Evolutionary conservation across 306 rosid genomes (phyloP), one percentile per base, ranked within the genome.

Genomic region (Hippophae rhamnoides): DNA sequence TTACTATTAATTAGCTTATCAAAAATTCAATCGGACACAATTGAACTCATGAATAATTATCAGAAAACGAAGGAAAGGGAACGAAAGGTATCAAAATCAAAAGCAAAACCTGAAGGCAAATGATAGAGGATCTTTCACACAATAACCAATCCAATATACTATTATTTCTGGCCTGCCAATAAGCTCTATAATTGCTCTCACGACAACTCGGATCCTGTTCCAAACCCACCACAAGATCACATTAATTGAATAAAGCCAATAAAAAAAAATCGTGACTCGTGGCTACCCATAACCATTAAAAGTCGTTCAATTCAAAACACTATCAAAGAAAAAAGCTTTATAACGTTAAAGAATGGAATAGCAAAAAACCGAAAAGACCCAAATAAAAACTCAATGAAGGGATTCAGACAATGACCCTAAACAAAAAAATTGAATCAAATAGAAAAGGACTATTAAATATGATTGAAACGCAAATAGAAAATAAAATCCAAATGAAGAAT

Each of bases 61-160:
- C 23, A 18, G 23, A 18, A 18, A 50, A 41, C 13, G 7, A 56
- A 7, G 13, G 31, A 23, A 47, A 58, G 41, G n/a, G 44, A 48
- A 13, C 7, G 12, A 47, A 57, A 31, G 38, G 38, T 31, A 31
- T 31, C 38, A 31, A 31, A 31, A 31, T 31, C 38, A 31, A 31
- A 31, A 31, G 5, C 55, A 63, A 66, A 47, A 90, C 98, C 98
- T 92, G 99, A 73, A 92, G 96, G 79, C 99, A 92, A 54, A 92
- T 92, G 66, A 92, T 85, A 62, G 99, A 85, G 45, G 99, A 88
- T 69, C 68, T 85, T 71, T 92, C 99, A 45, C 69, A 63, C 66
- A 88, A 69, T 47, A 92, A 73, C 81, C 87, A 83, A 48, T 84
- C 96, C 76, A 92, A 74, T 68, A 92, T 92, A 57, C 79, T 78